Base-by-base conservation (phyloP, 176 grass and related monocot species). In the Carex pumila region DNA sequence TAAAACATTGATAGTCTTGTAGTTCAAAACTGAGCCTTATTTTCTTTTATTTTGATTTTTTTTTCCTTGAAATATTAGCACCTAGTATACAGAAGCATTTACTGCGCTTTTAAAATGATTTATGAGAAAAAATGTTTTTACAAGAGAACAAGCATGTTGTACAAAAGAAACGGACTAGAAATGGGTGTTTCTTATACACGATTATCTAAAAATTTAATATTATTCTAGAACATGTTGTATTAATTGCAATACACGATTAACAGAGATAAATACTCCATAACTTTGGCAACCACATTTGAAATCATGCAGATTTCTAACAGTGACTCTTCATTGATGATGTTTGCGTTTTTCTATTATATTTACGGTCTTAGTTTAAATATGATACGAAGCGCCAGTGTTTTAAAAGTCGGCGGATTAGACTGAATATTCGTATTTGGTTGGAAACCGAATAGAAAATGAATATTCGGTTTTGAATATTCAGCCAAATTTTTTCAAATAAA, bases 1-100 rank as follows among this genome's bases (percentile, higher is more conserved):
- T 98, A 86, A 91, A 69, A 36, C 54, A 15, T 49, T 56, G 68
- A 22, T 56, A 29, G 50, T 54, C 55, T 31, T 57, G 32, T 63
- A 81, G 39, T 81, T 81, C 31, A 22, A 76, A 43, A 61, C 15
- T 61, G 79, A 81, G 59, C 18, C 17, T 62, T 34, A 8, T 18
- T 58, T 53, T 63, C 18, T 12, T 81, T 19, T 19, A n/a, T 43
- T 12, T 62, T 76, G n/a, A 10, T 76, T 76, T 53, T 54, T 74
- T 74, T 45, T 45, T 14, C 34, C 3, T 34, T 37, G 17, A 6
- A 9, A 45, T 39, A 4, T 9, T 79, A 79, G 43, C 75, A 79
- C 12, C 12, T 79, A 30, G 30, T 31, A 58, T 79, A 32, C 34
- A 79, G 29, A 12, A 58, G 8, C 12, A 72, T 17, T 30, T n/a